Base-by-base conservation (phyloP, 164 flowering plant genomes). In the Tetracentron sinense region DNA sequence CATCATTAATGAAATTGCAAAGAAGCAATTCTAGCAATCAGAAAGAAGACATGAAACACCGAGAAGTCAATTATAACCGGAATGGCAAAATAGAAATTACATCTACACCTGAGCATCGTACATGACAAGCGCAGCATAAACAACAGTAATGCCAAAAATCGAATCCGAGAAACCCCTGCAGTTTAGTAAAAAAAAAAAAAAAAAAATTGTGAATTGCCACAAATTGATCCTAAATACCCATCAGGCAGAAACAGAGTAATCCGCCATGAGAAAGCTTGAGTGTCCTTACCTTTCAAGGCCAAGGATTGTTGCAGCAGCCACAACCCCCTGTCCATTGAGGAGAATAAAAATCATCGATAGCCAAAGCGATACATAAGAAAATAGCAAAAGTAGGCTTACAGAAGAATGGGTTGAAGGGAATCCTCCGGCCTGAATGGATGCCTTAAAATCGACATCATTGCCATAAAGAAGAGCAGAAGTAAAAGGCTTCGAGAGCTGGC, bases 341-440 rank as follows among this genome's bases (percentile, higher is more conserved):
- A 49, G 25, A 48, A 10, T 10, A 12, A 35, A 56, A 58, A 21
- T 23, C 17, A 50, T n/a, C 11, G 1, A 2, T n/a, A 14, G 21
- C 56, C 2, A 7, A 27, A 20, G 5, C 7, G n/a, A n/a, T n/a
- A n/a, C n/a, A n/a, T n/a, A n/a, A n/a, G n/a, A n/a, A n/a, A n/a
- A n/a, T n/a, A n/a, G n/a, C n/a, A n/a, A n/a, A n/a, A n/a, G n/a
- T n/a, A 31, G 33, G 20, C 73, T 65, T 78, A 92, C 96, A 58
- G 98, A 81, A 26, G 98, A 93, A 78, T 93, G 98, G 25, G 88
- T 79, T 0, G 98, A 93, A 62, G 98, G 97, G 66, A 93, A 88
- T 19, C 98, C 97, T 7, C 98, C 97, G 30, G 97, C 72, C 21
- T 74, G 82, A 67, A 84, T 0, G 0, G 77, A 64, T 15, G 83